Evolutionary conservation across 208 protist genomes (phyloP).

Genomic region (Chromosphaera perkinsii): DNA sequence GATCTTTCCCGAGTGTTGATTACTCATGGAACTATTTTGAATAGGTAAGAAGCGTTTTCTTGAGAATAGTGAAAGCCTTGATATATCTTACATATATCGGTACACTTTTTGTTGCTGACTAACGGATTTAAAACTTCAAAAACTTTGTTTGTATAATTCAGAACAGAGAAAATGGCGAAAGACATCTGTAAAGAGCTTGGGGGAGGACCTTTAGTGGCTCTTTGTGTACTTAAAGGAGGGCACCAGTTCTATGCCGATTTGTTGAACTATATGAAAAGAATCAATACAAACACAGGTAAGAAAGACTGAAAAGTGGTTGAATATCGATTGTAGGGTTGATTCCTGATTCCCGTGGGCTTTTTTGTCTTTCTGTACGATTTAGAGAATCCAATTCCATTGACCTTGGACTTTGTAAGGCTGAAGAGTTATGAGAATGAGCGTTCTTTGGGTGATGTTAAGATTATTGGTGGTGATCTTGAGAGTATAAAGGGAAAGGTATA

Average conservation of each 20-base stretch:
- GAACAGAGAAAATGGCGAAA: constrained; percentile 23
- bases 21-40: constrained; percentile 19
- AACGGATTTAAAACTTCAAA: not conserved
- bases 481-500: constrained; percentile 23
- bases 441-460: constrained; percentile 24
- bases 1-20: constrained; percentile 15
- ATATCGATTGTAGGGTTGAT: no score
- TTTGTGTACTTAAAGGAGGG: constrained; percentile 36
- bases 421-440: constrained; percentile 29
- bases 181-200: constrained; percentile 19
- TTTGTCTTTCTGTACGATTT: constrained; percentile 3
- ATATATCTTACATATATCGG: not conserved
- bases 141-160: not conserved
- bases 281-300: constrained; percentile 13
- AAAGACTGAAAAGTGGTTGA: no score
- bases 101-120: not conserved
- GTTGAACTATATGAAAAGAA: constrained; percentile 11
- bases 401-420: constrained; percentile 32
- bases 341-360: no score
- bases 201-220: constrained; percentile 3
- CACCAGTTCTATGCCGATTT: constrained; percentile 26
- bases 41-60: not conserved
- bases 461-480: constrained; percentile 23
- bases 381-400: constrained; percentile 15
- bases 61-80: not conserved